These are phyloP conservation scores for Xylaria palmicola DNA, from an alignment of 495 filamentous ascomycete species.

Conservation along the genomic window DNA sequence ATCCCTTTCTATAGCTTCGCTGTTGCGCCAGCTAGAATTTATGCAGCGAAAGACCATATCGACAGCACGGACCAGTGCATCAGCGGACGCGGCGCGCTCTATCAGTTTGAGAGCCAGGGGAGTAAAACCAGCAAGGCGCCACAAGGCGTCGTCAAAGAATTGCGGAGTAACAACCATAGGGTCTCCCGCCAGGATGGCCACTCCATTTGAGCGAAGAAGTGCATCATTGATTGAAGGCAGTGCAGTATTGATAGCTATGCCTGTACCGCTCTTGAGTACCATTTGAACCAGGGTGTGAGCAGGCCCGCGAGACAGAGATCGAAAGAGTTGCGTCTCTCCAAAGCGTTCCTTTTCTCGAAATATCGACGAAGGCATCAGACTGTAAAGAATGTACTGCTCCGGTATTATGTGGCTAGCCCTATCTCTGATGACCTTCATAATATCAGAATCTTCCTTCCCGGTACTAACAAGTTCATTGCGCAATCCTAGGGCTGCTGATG, in stretches of 20 bases:
- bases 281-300: conserved; percentile 68
- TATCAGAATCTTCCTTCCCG: conserved; percentile 89
- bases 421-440: conserved; percentile 78
- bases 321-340: conserved; percentile 71
- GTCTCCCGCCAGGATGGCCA: conserved; percentile 77
- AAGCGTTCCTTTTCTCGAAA: conserved; percentile 74
- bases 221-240: conserved; percentile 89
- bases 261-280: conserved; percentile 69
- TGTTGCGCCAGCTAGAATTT: conserved; percentile 91
- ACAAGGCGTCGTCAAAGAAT: conserved; percentile 86
- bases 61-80: conserved; percentile 71
- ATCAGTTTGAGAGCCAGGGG: conserved; percentile 80
- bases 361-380: conserved; percentile 74
- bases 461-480: conserved; percentile 90
- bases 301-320: conserved; percentile 72
- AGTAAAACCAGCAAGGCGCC: conserved; percentile 85
- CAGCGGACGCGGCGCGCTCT: conserved; percentile 66
- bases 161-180: conserved; percentile 79
- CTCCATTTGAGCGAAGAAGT: conserved; percentile 70
- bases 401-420: conserved; percentile 79
- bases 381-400: conserved; percentile 80
- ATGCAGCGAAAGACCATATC: conserved; percentile 81
- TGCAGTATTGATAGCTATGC: conserved; percentile 84
- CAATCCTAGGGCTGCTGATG: conserved; percentile 87
- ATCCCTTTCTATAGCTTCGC: conserved; percentile 95